Evolutionary conservation across 2,329 filamentous ascomycete genomes (phyloP).

Genomic region (Cladosporium sp.): DNA sequence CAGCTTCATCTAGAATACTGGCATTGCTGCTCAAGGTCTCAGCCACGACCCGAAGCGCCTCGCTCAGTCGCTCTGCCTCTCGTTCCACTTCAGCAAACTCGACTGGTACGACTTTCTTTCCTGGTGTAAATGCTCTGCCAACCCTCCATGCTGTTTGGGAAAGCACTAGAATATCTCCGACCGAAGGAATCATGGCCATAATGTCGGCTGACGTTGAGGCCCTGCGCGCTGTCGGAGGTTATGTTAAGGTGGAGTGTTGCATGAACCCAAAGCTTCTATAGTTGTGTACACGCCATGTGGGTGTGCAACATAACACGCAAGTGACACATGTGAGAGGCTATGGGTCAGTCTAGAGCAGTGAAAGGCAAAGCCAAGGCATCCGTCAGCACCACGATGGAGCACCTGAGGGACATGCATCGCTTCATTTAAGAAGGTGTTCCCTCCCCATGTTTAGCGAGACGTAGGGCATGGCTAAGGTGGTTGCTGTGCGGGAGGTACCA

Average conservation of each 20-base stretch:
- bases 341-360: background rate
- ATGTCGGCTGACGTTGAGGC: background rate
- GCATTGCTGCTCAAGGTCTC: constrained; percentile 43
- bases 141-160: constrained; percentile 50
- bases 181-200: constrained; percentile 25
- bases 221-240: background rate
- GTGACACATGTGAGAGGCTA: background rate
- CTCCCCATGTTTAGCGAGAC: constrained; percentile 5
- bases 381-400: background rate
- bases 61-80: constrained; percentile 45
- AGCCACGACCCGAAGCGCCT: constrained; percentile 47
- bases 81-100: constrained; percentile 47
- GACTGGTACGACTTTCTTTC: constrained; percentile 40
- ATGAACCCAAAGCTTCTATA: background rate
- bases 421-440: constrained; percentile 3
- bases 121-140: constrained; percentile 45
- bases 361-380: background rate
- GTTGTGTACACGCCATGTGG: background rate
- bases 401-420: background rate
- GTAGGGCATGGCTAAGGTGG: constrained; percentile 13
- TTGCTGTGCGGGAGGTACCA: background rate
- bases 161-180: constrained; percentile 48
- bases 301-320: background rate
- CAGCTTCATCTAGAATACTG: constrained; percentile 38
- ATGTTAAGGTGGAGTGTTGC: background rate